phyloP scores from a whole-genome alignment of 805 yeast genomes.

The Suhomyces sp. region DNA sequence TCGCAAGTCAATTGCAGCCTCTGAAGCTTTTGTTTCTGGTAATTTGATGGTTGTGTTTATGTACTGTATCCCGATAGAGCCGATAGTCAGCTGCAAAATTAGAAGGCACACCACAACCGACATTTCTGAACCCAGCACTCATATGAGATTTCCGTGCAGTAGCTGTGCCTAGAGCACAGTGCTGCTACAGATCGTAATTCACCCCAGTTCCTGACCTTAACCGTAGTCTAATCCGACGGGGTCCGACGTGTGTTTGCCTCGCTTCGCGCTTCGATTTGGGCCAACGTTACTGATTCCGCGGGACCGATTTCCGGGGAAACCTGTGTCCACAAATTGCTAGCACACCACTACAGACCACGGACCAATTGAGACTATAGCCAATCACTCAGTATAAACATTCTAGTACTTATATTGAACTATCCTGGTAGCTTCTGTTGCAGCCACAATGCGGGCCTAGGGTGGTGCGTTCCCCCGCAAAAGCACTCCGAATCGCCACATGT shows the following conservation, averaged over 20 bases:
- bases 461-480: neutral
- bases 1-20: neutral
- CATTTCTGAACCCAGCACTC: too few species aligned
- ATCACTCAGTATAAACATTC: neutral
- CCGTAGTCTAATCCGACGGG: neutral
- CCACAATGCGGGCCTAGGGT: neutral
- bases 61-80: too few species aligned
- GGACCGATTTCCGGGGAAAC: neutral
- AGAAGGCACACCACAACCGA: too few species aligned
- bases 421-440: neutral
- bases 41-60: neutral
- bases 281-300: neutral
- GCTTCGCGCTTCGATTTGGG: neutral
- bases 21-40: neutral
- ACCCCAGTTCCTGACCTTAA: too few species aligned
- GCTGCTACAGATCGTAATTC: too few species aligned
- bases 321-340: neutral
- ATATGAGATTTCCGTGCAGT: too few species aligned
- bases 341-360: neutral
- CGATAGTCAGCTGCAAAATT: too few species aligned
- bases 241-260: neutral
- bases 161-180: too few species aligned
- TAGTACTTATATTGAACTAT: neutral
- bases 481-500: neutral
- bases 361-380: neutral